Base-by-base conservation (phyloP, 768 basidiomycete species). In the Panus rudis region DNA sequence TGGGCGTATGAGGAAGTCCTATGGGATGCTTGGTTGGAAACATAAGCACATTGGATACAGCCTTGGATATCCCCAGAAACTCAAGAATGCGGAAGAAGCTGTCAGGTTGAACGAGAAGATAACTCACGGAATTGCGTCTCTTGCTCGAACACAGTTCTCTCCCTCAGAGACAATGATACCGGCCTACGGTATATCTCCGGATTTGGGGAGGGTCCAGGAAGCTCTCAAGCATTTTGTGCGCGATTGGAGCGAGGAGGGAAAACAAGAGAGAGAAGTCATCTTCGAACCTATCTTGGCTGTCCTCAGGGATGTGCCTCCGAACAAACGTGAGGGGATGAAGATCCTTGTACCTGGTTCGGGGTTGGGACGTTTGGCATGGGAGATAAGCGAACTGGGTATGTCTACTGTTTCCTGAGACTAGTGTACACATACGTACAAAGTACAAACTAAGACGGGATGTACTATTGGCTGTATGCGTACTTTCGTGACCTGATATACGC, bases 311-410 rank as follows among this genome's bases (percentile, higher is more conserved):
- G 51, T 57, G 7, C 50, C 59, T 3, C 24, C 39, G 2, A 53
- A 53, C 5, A 57, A 63, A 14, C 59, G 73, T 14, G 34, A 24
- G 16, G 43, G 38, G 1, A 66, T 60, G 56, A 69, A 59, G 17
- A 71, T 84, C 0, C 71, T 85, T 1, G 72, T 83, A 3, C 81
- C 81, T 4, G 83, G 81, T 0, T 70, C 72, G 42, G 81, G 83
- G 1, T 61, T 85, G 10, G 79, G 77, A 6, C 64, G 83, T 38
- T 62, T 86, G 4, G 77, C 81, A 37, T 83, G 79, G 76, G 81
- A 86, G 55, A 73, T 83, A 30, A 74, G 79, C 3, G 55, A 72
- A 43, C 67, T 79, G 5, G 81, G 79, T 77, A 55, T 13, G 66
- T 52, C 13, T 7, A 8, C n/a, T 35, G 28, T 30, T 30, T 30